phyloP scores from a whole-genome alignment of 1,139 yeast genomes.

The Sugiyamaella novakii region DNA sequence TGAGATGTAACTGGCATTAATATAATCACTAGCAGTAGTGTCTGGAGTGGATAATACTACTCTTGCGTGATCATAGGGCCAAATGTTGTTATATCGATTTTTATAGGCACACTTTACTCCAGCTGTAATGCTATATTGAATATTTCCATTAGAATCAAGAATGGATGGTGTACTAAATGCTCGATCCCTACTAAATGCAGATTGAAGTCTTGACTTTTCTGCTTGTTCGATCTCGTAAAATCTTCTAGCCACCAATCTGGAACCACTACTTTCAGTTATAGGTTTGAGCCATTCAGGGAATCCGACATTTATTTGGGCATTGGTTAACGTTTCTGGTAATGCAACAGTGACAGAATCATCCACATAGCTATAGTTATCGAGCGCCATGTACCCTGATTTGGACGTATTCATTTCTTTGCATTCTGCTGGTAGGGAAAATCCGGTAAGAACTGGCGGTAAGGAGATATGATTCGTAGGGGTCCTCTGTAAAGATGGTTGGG shows the following conservation, averaged over 20 bases:
- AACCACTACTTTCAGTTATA: slow-evolving; percentile 35
- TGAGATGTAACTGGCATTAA: slow-evolving; percentile 62
- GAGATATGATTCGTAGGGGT: slow-evolving; percentile 18
- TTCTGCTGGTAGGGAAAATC: slow-evolving; percentile 34
- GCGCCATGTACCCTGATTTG: slow-evolving; percentile 33
- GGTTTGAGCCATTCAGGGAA: slow-evolving; percentile 45
- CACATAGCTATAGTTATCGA: slow-evolving; percentile 27
- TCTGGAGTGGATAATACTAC: slow-evolving; percentile 45
- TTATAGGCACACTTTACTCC: slow-evolving; percentile 74
- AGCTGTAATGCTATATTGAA: slow-evolving; percentile 38
- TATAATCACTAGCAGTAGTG: slow-evolving; percentile 47
- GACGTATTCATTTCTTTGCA: slow-evolving; percentile 32
- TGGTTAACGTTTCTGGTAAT: slow-evolving; percentile 25
- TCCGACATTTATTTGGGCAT: slow-evolving; percentile 11
- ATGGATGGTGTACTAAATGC: slow-evolving; percentile 25
- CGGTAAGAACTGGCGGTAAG: slow-evolving; percentile 36
- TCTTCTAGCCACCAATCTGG: slow-evolving; percentile 41
- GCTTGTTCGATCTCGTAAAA: slow-evolving; percentile 44
- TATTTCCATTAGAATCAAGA: slow-evolving; percentile 18
- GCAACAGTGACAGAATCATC: slow-evolving; percentile 30
- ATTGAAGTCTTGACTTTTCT: slow-evolving; percentile 43
- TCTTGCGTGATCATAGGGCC: slow-evolving; percentile 80
- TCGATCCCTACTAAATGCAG: slow-evolving; percentile 34
- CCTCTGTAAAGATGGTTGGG: slow-evolving; percentile 1
- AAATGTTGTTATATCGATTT: slow-evolving; percentile 77